phyloP scores from a whole-genome alignment of 331 rosid genomes.

The Stylosanthes scabra region DNA sequence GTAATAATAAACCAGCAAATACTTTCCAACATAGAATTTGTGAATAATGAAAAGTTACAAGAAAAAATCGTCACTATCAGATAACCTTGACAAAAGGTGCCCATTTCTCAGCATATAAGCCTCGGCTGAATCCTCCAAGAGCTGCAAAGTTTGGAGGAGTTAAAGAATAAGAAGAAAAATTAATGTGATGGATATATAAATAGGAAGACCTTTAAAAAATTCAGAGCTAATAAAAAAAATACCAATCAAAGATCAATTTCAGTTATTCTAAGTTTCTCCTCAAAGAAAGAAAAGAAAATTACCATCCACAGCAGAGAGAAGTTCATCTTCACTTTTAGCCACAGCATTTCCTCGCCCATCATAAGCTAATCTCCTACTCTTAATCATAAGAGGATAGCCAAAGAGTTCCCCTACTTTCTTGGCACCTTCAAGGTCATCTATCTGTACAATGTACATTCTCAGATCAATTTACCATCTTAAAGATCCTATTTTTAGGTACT shows the following conservation, averaged over 20 bases:
- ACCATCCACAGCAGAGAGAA: slow-evolving; percentile 75
- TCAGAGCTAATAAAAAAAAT: background rate
- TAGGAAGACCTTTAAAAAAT: background rate
- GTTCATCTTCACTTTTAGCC: slow-evolving; percentile 71
- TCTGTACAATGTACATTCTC: slow-evolving; percentile 45
- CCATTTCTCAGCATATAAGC: slow-evolving; percentile 95
- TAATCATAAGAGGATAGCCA: slow-evolving; percentile 94
- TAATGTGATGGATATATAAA: slow-evolving; percentile 8
- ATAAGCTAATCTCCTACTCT: slow-evolving; percentile 92
- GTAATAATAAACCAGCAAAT: slow-evolving; percentile 9
- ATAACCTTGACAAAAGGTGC: slow-evolving; percentile 88
- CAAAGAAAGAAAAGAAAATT: slow-evolving; percentile 37
- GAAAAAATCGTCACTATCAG: background rate
- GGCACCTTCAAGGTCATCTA: slow-evolving; percentile 78
- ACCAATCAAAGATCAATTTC: slow-evolving; percentile 10
- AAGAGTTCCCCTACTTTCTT: slow-evolving; percentile 73
- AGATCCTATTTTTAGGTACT: slow-evolving; percentile 27
- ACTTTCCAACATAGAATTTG: slow-evolving; percentile 28
- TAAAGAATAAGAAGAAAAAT: slow-evolving; percentile 11
- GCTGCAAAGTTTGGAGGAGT: slow-evolving; percentile 56
- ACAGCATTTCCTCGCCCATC: slow-evolving; percentile 99
- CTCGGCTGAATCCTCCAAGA: slow-evolving; percentile 82
- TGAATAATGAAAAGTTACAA: slow-evolving; percentile 26
- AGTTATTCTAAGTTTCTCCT: slow-evolving; percentile 23
- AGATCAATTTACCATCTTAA: slow-evolving; percentile 5